A percentile compares a stretch with the other conserved stretches of the same genome.
phyloP scores from a whole-genome alignment of 164 flowering plant genomes.

The Dillenia turbinata region DNA sequence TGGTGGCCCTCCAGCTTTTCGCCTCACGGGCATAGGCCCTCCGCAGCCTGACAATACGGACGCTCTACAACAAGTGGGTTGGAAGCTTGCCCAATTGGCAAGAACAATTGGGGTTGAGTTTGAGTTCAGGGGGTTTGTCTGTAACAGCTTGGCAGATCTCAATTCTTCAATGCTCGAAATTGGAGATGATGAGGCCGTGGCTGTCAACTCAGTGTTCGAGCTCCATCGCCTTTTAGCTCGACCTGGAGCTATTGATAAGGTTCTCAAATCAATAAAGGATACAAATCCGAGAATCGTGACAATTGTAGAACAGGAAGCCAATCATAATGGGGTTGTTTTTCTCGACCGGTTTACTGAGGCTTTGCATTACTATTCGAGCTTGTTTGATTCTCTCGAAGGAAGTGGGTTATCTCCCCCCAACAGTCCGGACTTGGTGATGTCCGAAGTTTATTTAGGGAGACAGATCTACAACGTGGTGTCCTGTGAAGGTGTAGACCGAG shows the following conservation, averaged over 20 bases:
- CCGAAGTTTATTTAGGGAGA: slow-evolving; percentile 29
- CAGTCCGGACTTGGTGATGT: slow-evolving; percentile 21
- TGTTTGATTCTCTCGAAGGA: slow-evolving; percentile 32
- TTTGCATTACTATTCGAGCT: slow-evolving; percentile 25
- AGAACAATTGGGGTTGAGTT: slow-evolving; percentile 20
- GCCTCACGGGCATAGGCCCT: slow-evolving; percentile 31
- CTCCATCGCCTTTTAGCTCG: slow-evolving; percentile 18
- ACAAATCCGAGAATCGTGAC: slow-evolving; percentile 27
- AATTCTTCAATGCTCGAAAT: slow-evolving; percentile 14
- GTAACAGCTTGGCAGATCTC: slow-evolving; percentile 18
- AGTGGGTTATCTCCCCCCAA: slow-evolving; percentile 12
- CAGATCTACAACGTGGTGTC: slow-evolving; percentile 41
- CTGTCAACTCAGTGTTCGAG: slow-evolving; percentile 32
- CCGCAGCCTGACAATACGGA: slow-evolving; percentile 29
- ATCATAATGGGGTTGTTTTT: slow-evolving; percentile 22
- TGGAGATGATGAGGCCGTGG: slow-evolving; percentile 18
- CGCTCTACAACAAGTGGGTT: slow-evolving; percentile 27
- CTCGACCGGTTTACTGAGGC: slow-evolving; percentile 32
- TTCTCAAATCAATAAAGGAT: slow-evolving; percentile 16
- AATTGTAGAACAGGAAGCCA: slow-evolving; percentile 27
- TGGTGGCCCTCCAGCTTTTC: slow-evolving; percentile 28
- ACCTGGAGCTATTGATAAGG: slow-evolving; percentile 21
- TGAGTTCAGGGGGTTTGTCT: slow-evolving; percentile 21
- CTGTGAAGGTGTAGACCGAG: slow-evolving; percentile 30
- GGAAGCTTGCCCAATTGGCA: slow-evolving; percentile 25